A percentile compares a stretch with the other conserved stretches of the same genome.
phyloP scores from a whole-genome alignment of 495 filamentous ascomycete species.

The Lasiosphaeria hispida region DNA sequence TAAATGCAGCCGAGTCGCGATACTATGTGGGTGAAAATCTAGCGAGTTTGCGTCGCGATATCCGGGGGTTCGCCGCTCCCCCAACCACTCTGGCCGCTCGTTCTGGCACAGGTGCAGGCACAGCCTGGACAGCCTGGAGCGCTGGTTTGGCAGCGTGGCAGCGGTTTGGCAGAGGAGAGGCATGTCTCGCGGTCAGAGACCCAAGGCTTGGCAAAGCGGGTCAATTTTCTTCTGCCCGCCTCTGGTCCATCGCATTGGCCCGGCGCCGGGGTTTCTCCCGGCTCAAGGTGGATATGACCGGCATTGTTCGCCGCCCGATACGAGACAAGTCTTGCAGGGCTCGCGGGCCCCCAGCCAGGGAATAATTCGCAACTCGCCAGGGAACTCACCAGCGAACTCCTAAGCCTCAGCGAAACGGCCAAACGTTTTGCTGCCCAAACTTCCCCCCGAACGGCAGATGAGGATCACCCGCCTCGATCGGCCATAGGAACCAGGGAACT shows the following conservation, averaged over 20 bases:
- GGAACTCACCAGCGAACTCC: too few relatives aligned
- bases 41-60: too few relatives aligned
- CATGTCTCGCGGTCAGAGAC: background rate
- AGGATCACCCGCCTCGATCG: constrained; percentile 5
- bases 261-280: background rate
- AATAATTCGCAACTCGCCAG: too few relatives aligned
- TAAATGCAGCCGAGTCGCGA: too few relatives aligned
- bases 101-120: too few relatives aligned
- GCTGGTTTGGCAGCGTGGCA: background rate
- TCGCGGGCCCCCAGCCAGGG: too few relatives aligned
- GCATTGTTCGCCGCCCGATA: constrained; percentile 9
- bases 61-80: too few relatives aligned
- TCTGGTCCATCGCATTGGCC: constrained; percentile 5
- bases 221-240: constrained; percentile 11
- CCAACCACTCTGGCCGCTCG: too few relatives aligned
- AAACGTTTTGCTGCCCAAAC: too few relatives aligned
- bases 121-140: too few relatives aligned
- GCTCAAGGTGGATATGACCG: constrained; percentile 8
- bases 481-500: background rate
- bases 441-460: background rate
- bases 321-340: constrained; percentile 6
- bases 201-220: constrained; percentile 1
- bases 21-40: too few relatives aligned
- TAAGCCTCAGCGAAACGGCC: too few relatives aligned
- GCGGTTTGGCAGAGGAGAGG: background rate